A percentile compares a stretch with the other conserved stretches of the same genome.
Conservation (phyloP, 2,329 filamentous ascomycete genomes). For the Xylaria sp. region DNA sequence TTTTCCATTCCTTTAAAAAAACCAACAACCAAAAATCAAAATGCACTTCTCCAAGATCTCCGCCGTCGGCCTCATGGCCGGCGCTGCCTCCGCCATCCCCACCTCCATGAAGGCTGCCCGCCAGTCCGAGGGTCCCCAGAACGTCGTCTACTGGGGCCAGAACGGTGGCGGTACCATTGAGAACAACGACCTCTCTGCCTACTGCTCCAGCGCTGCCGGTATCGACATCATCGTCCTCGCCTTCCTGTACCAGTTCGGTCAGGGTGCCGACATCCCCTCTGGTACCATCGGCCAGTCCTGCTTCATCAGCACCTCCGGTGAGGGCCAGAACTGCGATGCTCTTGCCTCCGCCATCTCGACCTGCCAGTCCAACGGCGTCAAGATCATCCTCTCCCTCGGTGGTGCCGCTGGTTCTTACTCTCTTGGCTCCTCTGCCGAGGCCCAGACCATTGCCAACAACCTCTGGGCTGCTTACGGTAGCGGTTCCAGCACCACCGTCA, state of each 20-base stretch:
- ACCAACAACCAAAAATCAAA: neutral
- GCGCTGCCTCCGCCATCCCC: constrained; percentile 11
- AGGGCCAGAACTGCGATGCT: constrained; percentile 35
- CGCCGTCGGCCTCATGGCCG: constrained; percentile 16
- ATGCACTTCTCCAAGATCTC: constrained; percentile 18
- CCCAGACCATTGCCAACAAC: constrained; percentile 37
- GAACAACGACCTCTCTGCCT: constrained; percentile 35
- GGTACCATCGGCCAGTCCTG: constrained; percentile 39
- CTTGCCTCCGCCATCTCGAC: constrained; percentile 38
- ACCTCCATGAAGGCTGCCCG: constrained; percentile 6
- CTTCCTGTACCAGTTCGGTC: constrained; percentile 39
- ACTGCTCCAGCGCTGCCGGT: constrained; percentile 35
- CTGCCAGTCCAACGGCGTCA: constrained; percentile 38
- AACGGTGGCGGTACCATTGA: constrained; percentile 25
- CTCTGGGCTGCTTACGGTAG: constrained; percentile 44
- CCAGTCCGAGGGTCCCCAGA: constrained; percentile 1
- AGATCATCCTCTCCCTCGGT: constrained; percentile 42
- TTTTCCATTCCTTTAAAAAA: neutral
- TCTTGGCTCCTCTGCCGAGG: constrained; percentile 34
- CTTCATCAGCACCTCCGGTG: constrained; percentile 32
- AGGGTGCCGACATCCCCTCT: constrained; percentile 33
- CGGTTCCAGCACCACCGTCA: constrained; percentile 25
- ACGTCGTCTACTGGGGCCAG: constrained; percentile 19
- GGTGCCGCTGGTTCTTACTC: constrained; percentile 36
- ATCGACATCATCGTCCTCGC: constrained; percentile 41